Evolutionary conservation across 345 rosid genomes (phyloP), one percentile per base, ranked within the genome.

Genomic region (Erysimum cheiranthoides): DNA sequence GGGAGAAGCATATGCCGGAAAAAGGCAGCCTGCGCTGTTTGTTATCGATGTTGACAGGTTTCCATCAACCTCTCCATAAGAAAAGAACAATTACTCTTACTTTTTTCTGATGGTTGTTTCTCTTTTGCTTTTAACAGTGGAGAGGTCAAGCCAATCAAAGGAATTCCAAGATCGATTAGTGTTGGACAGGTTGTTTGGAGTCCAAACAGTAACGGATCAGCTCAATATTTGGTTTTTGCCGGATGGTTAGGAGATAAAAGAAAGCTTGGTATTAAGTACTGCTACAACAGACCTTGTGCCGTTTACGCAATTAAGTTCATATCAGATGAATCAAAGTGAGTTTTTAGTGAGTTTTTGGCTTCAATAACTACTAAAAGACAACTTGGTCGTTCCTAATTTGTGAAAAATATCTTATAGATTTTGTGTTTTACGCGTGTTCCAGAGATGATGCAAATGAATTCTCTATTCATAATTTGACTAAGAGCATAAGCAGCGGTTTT

Each of bases 151-250:
- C 85, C 83, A 54, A 75, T 90, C 58, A 80, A 83, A 87, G 96
- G 93, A 83, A 83, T 92, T 82, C 50, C 86, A 4, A 86, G 82
- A 80, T 86, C 91, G 8, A 35, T 95, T 69, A 95, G 98, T 50
- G 79, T 82, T 74, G 97, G 99, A 40, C 99, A 95, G 81, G 99
- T 92, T 34, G 89, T 92, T 54, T 95, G 99, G 99, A 88, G 93
- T 65, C 97, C 97, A 68, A 34, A 70, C 38, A 47, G 54, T 40
- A 79, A 78, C 61, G 88, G 82, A 34, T 64, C 43, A 14, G 53
- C 82, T 71, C 92, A 84, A 52, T 84, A 82, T 80, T 76, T 95
- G 73, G 90, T 95, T 79, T 92, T 90, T 70, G 98, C 88, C 17
- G 98, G 97, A 27, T 92, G 97, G 99, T 78, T 87, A 66, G 82